Base-by-base conservation (phyloP, 495 filamentous ascomycete species). In the Aspergillus cavernicola region DNA sequence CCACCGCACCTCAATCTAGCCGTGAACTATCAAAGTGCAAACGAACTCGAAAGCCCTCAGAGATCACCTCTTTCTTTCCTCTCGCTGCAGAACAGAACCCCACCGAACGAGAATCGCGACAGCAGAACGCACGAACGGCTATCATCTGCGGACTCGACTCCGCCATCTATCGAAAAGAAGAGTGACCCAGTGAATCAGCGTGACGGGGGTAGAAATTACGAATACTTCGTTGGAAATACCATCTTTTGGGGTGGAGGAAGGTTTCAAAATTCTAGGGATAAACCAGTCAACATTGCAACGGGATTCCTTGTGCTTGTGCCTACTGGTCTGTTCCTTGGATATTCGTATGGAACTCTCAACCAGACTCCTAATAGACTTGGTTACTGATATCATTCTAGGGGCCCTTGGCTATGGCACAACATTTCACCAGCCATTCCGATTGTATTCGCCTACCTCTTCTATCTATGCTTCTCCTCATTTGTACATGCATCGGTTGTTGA, bases 221-320 rank as follows among this genome's bases (percentile, higher is more conserved):
- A 97, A 67, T 95, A 96, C 69, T 96, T 96, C 61, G 78, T 84
- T 32, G 93, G 95, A 33, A 97, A 96, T 56, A 96, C 89, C 1
- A 74, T 88, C 31, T 98, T 97, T 69, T 95, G 83, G 68, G 80
- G 86, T 47, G 85, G 89, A 18, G 93, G 93, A 26, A 78, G 93
- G 55, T 75, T 90, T 22, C 89, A 96, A 59, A 98, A 96, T 65
- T 86, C 92, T 43, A 81, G 83, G 55, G 86, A 95, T 55, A 82
- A 87, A 58, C 93, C 93, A n/a, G 83, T 98, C 60, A 96, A 96
- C 57, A 83, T 97, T 59, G 84, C 83, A 35, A 98, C 93, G 10
- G 92, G 85, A 16, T 67, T 90, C 37, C 66, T 95, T 16, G 79
- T 95, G 11, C 69, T 90, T 24, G 56, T 96, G 24, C 95, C 95